Evolutionary conservation across 306 rosid genomes (phyloP), one percentile per base, ranked within the genome.

Genomic region (Acacia crassicarpa): DNA sequence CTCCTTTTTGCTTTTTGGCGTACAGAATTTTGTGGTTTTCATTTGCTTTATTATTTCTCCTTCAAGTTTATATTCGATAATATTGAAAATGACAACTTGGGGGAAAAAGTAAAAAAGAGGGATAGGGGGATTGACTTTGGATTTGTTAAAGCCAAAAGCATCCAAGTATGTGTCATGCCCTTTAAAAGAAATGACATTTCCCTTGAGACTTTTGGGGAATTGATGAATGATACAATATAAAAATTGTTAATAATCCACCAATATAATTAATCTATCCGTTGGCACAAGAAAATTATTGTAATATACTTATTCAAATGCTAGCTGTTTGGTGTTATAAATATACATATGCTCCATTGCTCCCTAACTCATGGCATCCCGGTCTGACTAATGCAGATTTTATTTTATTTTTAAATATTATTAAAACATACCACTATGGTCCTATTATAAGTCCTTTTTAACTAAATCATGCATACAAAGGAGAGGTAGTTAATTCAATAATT

Each of bases 141-240:
- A 9, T 17, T 30, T n/a, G 65, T 0, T 30, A 20, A 45, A 59
- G 30, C 30, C 35, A 5, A 17, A 32, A 16, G 45, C 22, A 56
- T 38, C 35, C 8, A 61, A 61, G 67, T 58, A 22, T 9, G 23
- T 9, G 8, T 58, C 65, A 22, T 8, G 32, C 10, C 65, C 58
- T 62, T 69, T 58, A 17, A 33, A 56, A 17, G 17, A 56, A 71
- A 20, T 74, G 53, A 74, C 81, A 62, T 75, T 19, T 46, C 9
- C n/a, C 8, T 80, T 59, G 25, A n/a, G 72, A 80, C 82, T 76
- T 75, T 22, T 10, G 40, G 10, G 30, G 62, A 75, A 59, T 59
- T 35, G 35, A n/a, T 22, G 15, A 35, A 27, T 58, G 16, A 45
- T 23, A 32, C 35, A 7, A 19, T 46, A 43, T 43, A 8, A 8